phyloP scores from a whole-genome alignment of 345 rosid species.

The Acer saccharum region DNA sequence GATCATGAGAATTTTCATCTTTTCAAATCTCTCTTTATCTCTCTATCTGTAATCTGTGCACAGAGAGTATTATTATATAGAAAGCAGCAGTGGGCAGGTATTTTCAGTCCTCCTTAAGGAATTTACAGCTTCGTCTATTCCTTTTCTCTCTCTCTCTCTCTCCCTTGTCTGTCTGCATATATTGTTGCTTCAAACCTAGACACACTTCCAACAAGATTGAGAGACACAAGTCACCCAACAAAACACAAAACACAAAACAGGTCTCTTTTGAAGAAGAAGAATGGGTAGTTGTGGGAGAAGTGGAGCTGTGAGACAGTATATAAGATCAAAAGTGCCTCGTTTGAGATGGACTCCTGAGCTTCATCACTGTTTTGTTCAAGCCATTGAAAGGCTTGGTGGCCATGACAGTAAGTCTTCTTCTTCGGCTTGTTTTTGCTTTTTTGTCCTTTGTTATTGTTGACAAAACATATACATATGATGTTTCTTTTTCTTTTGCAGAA shows the following conservation, averaged over 20 bases:
- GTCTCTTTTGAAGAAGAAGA: not conserved
- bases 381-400: constrained; percentile 90
- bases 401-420: constrained; percentile 55
- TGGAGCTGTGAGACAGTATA: constrained; percentile 82
- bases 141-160: constrained; percentile 42
- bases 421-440: not conserved
- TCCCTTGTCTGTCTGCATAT: not conserved
- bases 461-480: too few species aligned
- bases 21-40: not conserved
- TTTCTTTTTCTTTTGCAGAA: constrained; percentile 37
- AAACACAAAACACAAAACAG: not conserved
- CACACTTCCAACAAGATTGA: constrained; percentile 18
- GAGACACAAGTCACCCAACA: not conserved
- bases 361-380: constrained; percentile 88
- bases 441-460: not conserved
- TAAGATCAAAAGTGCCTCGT: constrained; percentile 90
- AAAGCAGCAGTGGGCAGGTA: constrained; percentile 30
- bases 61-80: constrained; percentile 14
- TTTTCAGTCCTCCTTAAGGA: constrained; percentile 45
- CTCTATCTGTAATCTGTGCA: constrained; percentile 4
- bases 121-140: constrained; percentile 52
- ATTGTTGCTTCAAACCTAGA: constrained; percentile 17
- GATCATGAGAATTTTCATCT: constrained; percentile 28
- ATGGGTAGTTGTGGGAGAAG: constrained; percentile 82
- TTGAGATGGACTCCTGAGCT: constrained; percentile 98